Evolutionary conservation across 441 rosid species (phyloP).

Genomic region (Viola pubescens): DNA sequence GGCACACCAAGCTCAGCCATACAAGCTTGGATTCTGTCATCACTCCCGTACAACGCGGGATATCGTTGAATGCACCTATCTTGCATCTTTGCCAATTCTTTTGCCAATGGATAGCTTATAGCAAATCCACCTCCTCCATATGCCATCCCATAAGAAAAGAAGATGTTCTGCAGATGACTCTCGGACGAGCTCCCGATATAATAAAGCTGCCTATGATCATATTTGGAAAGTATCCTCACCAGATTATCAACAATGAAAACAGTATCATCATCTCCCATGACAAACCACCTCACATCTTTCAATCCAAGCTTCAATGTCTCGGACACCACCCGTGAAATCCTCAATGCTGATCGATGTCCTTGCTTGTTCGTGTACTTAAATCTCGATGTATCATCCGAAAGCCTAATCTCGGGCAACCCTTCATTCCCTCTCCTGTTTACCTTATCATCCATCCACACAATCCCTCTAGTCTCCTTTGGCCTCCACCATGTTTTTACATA

Average conservation of each 20-base stretch:
- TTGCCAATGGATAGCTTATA: conserved; percentile 69
- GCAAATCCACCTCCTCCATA: conserved; percentile 92
- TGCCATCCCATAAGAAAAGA: conserved; percentile 78
- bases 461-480: conserved; percentile 56
- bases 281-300: conserved; percentile 75
- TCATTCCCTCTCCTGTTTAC: conserved; percentile 36
- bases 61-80: conserved; percentile 72
- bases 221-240: conserved; percentile 51
- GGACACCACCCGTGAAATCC: conserved; percentile 69
- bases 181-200: conserved; percentile 81
- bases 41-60: conserved; percentile 78
- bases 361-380: conserved; percentile 61
- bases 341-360: conserved; percentile 63
- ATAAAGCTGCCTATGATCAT: conserved; percentile 62
- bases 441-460: conserved; percentile 63
- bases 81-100: conserved; percentile 66
- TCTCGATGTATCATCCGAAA: conserved; percentile 50
- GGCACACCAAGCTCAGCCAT: conserved; percentile 85
- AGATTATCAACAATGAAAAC: conserved; percentile 71
- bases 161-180: conserved; percentile 77
- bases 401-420: conserved; percentile 50
- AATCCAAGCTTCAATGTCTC: conserved; percentile 63
- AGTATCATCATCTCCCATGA: conserved; percentile 95
- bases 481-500: conserved; percentile 82
- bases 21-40: conserved; percentile 84